A percentile compares a stretch with the other conserved stretches of the same genome.
Conservation (phyloP, 441 rosid species). For the Erysimum cheiri region DNA sequence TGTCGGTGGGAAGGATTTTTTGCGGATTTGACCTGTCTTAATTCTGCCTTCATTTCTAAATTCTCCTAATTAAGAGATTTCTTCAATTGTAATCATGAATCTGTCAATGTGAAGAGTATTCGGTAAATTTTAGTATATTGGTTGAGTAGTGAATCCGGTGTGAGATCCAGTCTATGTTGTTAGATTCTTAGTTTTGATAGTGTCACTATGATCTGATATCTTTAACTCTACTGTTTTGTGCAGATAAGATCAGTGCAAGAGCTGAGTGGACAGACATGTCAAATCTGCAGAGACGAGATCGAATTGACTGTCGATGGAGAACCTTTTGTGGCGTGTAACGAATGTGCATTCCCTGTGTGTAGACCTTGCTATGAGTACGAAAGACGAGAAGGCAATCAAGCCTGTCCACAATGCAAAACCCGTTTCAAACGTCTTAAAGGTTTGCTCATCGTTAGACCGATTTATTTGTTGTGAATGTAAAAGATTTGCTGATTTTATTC, state of each 20-base stretch:
- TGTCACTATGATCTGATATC: conserved; percentile 29
- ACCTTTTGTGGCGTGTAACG: conserved; percentile 87
- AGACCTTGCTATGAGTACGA: conserved; percentile 92
- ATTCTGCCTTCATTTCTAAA: background rate
- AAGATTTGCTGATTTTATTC: conserved; percentile 7
- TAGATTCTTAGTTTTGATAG: background rate
- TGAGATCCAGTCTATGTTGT: conserved; percentile 22
- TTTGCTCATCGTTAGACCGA: conserved; percentile 19
- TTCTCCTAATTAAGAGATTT: conserved; percentile 12
- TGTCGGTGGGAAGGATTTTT: conserved; percentile 45
- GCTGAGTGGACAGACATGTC: conserved; percentile 77
- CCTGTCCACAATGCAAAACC: conserved; percentile 89
- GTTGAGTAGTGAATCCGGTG: conserved; percentile 7
- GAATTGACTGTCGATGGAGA: conserved; percentile 77
- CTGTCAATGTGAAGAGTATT: conserved; percentile 4
- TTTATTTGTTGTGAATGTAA: background rate
- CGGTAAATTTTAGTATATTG: background rate
- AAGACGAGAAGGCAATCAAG: conserved; percentile 82
- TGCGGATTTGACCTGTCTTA: conserved; percentile 19
- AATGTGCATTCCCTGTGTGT: conserved; percentile 93
- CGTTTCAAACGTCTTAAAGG: conserved; percentile 84
- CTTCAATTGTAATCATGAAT: conserved; percentile 8
- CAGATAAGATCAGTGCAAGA: conserved; percentile 82
- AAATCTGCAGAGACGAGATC: conserved; percentile 80
- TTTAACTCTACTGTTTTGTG: conserved; percentile 14